A percentile compares a stretch with the other conserved stretches of the same genome.
phyloP scores from a whole-genome alignment of 495 filamentous ascomycete species.

The Choiromyces venosus region DNA sequence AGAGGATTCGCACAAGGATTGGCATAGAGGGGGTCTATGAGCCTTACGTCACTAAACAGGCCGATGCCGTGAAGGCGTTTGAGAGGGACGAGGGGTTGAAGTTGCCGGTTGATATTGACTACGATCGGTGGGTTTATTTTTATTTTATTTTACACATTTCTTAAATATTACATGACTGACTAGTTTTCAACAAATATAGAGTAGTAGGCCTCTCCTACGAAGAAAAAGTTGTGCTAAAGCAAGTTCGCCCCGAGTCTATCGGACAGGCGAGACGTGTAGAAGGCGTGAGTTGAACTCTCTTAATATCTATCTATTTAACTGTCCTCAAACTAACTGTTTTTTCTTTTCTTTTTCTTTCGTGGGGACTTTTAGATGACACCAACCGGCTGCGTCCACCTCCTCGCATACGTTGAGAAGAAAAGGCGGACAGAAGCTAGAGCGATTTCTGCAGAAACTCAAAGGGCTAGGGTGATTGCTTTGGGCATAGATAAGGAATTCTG shows the following conservation, averaged over 20 bases:
- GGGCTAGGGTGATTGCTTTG: slow-evolving; percentile 11
- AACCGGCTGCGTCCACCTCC: slow-evolving; percentile 53
- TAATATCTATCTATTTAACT: neutral
- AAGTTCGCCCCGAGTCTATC: slow-evolving; percentile 69
- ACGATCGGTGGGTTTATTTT: slow-evolving; percentile 45
- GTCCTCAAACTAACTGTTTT: neutral
- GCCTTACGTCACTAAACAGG: slow-evolving; percentile 72
- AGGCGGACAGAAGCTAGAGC: slow-evolving; percentile 26
- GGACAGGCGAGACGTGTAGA: slow-evolving; percentile 87
- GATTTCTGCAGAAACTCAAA: slow-evolving; percentile 19
- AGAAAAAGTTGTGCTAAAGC: slow-evolving; percentile 64
- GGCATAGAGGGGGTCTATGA: slow-evolving; percentile 76
- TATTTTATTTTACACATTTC: too few species aligned
- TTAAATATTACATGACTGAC: too few species aligned
- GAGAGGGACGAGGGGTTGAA: slow-evolving; percentile 68
- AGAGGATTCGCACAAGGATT: slow-evolving; percentile 59
- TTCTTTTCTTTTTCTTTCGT: too few species aligned
- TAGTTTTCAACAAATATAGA: slow-evolving; percentile 2
- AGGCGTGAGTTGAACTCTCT: slow-evolving; percentile 50
- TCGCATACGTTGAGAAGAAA: slow-evolving; percentile 48
- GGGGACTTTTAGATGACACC: slow-evolving; percentile 49
- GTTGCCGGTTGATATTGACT: slow-evolving; percentile 73
- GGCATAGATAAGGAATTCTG: slow-evolving; percentile 11
- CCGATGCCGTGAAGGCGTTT: slow-evolving; percentile 57
- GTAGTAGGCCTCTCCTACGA: slow-evolving; percentile 71